Evolutionary conservation across 352 stramenopile species (phyloP).

Genomic region (Aphanomyces cochlioides): DNA sequence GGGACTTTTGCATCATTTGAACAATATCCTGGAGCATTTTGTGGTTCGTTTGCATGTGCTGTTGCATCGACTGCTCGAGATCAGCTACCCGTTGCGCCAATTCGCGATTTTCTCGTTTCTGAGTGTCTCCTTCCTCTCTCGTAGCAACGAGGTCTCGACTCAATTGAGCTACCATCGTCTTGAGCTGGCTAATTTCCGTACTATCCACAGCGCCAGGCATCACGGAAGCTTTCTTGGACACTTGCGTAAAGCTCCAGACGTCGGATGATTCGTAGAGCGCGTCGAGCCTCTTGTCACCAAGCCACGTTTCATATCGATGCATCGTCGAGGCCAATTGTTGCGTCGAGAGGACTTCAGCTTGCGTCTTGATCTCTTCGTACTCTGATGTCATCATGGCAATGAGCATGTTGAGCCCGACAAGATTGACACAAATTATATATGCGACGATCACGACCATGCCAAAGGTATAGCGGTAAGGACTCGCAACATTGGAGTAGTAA

Average conservation of each 20-base stretch:
- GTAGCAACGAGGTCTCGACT: background rate
- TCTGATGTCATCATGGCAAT: slow-evolving; percentile 58
- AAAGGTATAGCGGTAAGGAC: slow-evolving; percentile 40
- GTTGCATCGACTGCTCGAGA: background rate
- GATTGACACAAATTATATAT: slow-evolving; percentile 55
- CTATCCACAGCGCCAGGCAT: background rate
- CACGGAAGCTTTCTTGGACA: background rate
- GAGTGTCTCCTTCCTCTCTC: background rate
- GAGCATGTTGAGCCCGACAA: slow-evolving; percentile 54
- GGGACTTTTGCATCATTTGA: background rate
- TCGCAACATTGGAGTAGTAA: slow-evolving; percentile 48
- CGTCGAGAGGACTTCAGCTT: slow-evolving; percentile 51
- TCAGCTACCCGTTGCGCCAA: background rate
- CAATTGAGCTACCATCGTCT: background rate
- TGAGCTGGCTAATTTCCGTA: background rate
- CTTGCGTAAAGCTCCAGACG: slow-evolving; percentile 32
- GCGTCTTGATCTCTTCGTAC: slow-evolving; percentile 50
- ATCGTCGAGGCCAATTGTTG: slow-evolving; percentile 46
- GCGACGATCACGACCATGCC: slow-evolving; percentile 44
- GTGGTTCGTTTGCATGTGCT: slow-evolving; percentile 9
- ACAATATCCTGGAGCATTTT: background rate
- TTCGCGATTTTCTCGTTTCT: background rate
- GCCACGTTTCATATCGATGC: slow-evolving; percentile 56
- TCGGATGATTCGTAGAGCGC: slow-evolving; percentile 41
- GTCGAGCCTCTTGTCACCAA: slow-evolving; percentile 38